Evolutionary conservation across 139 green algal species (phyloP).

Genomic region (Asterochloris sp.): DNA sequence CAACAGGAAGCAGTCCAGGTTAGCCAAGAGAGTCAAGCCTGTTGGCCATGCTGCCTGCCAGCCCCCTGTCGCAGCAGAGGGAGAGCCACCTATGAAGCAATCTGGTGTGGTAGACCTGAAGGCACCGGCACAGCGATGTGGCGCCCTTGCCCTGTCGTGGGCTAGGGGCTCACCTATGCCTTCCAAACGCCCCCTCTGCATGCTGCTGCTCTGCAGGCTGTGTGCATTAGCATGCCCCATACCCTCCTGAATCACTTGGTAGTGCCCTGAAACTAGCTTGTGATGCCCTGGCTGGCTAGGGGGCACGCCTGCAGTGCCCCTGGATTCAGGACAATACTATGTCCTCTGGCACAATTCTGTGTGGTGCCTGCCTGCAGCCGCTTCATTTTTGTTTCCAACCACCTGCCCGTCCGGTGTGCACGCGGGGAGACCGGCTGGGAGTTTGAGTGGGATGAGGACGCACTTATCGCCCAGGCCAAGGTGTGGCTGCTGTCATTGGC

Average conservation of each 20-base stretch:
- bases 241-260: background rate
- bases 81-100: background rate
- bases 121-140: background rate
- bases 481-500: conserved; percentile 22
- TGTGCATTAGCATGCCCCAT: too few species aligned
- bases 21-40: background rate
- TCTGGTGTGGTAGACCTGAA: background rate
- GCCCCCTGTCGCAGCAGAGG: background rate
- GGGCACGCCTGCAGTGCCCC: background rate
- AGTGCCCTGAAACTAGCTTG: background rate
- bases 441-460: conserved; percentile 95
- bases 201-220: too few species aligned
- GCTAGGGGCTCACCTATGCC: too few species aligned
- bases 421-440: conserved; percentile 52
- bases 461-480: conserved; percentile 89
- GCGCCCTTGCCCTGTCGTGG: too few species aligned
- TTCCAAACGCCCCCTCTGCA: too few species aligned
- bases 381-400: conserved; percentile 90
- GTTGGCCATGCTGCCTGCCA: background rate
- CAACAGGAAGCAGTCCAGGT: too few species aligned
- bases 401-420: conserved; percentile 77
- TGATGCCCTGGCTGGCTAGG: background rate
- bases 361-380: conserved; percentile 36
- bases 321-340: background rate
- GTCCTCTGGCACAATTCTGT: background rate